Conservation (phyloP, 768 basidiomycete species). For the Neoboletus subvelutipes region DNA sequence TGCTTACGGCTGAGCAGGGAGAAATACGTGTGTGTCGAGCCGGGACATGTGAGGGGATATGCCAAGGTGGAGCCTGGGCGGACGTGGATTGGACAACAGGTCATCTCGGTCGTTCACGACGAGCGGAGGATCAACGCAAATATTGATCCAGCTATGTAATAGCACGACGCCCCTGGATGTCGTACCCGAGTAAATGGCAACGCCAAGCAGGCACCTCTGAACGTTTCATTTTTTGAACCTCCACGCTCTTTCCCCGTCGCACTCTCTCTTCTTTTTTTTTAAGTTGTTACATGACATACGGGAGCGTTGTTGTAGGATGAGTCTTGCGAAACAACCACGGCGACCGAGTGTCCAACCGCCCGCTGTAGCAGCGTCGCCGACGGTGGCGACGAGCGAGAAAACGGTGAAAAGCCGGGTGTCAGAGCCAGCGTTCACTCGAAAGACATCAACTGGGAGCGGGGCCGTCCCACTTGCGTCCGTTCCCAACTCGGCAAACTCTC, state of each 20-base stretch:
- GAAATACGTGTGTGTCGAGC: constrained; percentile 87
- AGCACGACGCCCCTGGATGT: neutral
- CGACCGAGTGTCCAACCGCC: constrained; percentile 23
- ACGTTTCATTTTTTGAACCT: neutral
- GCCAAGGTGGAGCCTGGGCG: constrained; percentile 58
- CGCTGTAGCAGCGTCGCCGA: constrained; percentile 34
- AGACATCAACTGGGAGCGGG: too few relatives aligned
- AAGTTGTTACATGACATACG: neutral
- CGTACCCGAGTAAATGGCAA: neutral
- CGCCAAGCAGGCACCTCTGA: neutral
- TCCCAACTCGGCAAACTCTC: constrained; percentile 12
- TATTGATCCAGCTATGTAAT: neutral
- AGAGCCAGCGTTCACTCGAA: constrained; percentile 43
- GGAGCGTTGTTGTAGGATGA: constrained; percentile 11
- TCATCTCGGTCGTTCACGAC: constrained; percentile 47
- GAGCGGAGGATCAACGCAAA: constrained; percentile 24
- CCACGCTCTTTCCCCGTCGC: neutral
- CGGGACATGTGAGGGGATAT: constrained; percentile 79
- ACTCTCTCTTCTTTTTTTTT: neutral
- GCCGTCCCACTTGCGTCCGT: too few relatives aligned
- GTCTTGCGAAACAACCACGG: constrained; percentile 15
- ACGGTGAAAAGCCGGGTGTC: constrained; percentile 48
- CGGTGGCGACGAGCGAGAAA: constrained; percentile 31
- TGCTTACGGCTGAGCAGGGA: constrained; percentile 50
- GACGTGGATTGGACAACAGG: constrained; percentile 78